Conservation (phyloP, 208 protist genomes). For the Trypanosoma lewisi region DNA sequence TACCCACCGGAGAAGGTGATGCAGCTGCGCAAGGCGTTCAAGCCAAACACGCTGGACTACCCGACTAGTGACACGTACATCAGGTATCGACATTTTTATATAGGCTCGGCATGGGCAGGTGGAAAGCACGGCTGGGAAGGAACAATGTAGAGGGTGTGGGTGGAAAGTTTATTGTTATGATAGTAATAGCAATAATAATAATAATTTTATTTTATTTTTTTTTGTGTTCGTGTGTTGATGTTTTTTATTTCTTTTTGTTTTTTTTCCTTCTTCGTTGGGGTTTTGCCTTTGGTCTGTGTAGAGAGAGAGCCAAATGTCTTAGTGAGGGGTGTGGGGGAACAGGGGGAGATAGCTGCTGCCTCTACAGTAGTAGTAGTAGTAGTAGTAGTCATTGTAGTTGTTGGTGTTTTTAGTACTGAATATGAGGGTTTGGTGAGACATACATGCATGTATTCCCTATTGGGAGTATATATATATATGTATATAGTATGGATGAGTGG, state of each 20-base stretch:
- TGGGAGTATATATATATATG: neutral
- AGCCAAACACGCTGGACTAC: slow-evolving; percentile 83
- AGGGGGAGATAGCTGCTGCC: neutral
- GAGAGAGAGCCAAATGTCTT: too few relatives aligned
- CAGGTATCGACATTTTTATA: slow-evolving; percentile 80
- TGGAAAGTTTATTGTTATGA: neutral
- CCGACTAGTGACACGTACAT: slow-evolving; percentile 86
- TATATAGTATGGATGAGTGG: neutral
- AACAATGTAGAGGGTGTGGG: slow-evolving; percentile 35
- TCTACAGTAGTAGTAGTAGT: too few relatives aligned
- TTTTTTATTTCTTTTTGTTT: slow-evolving; percentile 23
- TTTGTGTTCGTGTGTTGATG: slow-evolving; percentile 3
- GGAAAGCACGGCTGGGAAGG: slow-evolving; percentile 77
- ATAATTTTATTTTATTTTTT: slow-evolving; percentile 9
- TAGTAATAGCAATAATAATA: neutral
- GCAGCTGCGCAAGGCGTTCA: slow-evolving; percentile 75
- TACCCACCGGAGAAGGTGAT: slow-evolving; percentile 83
- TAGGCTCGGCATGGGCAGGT: slow-evolving; percentile 60
- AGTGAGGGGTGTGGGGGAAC: neutral
- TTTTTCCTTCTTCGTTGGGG: neutral
- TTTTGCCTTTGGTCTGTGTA: too few relatives aligned
- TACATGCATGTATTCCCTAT: too few relatives aligned
- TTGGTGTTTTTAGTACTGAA: too few relatives aligned
- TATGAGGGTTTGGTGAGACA: too few relatives aligned
- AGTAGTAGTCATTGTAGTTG: too few relatives aligned